Evolutionary conservation across 2,329 filamentous ascomycete genomes (phyloP).

Genomic region (Diaporthe sp.): DNA sequence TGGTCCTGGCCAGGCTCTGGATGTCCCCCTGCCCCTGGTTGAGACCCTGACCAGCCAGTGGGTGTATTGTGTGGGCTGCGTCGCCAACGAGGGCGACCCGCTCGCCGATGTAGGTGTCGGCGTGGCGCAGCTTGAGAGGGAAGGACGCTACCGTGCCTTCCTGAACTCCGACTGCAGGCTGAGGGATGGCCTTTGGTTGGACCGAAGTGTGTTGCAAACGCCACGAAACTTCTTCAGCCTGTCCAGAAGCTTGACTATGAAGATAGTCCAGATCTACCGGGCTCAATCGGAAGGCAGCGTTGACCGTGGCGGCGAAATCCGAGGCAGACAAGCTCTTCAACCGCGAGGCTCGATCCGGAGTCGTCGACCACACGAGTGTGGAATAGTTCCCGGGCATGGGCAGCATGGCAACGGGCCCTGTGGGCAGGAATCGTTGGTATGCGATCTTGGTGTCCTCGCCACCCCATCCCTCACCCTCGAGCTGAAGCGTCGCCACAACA

Average conservation of each 20-base stretch:
- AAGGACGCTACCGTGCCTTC: constrained; percentile 87
- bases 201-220: constrained; percentile 77
- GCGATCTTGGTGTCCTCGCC: constrained; percentile 76
- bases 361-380: constrained; percentile 95
- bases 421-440: constrained; percentile 95
- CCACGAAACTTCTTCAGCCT: constrained; percentile 87
- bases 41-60: constrained; percentile 92
- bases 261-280: constrained; percentile 86
- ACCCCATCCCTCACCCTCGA: constrained; percentile 72
- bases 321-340: constrained; percentile 80
- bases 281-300: constrained; percentile 89
- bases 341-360: constrained; percentile 80
- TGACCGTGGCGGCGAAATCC: constrained; percentile 89
- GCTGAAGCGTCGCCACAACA: constrained; percentile 87
- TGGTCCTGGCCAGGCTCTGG: constrained; percentile 79
- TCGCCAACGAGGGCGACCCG: constrained; percentile 94
- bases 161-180: constrained; percentile 78
- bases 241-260: constrained; percentile 71
- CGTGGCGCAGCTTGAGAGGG: constrained; percentile 90
- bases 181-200: constrained; percentile 70
- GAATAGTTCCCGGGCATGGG: constrained; percentile 87
- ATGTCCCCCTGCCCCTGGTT: constrained; percentile 95
- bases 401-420: constrained; percentile 90
- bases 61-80: constrained; percentile 94
- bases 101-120: constrained; percentile 92